Evolutionary conservation across 352 stramenopile genomes (phyloP).

Genomic region (Pythium grandisporangium): DNA sequence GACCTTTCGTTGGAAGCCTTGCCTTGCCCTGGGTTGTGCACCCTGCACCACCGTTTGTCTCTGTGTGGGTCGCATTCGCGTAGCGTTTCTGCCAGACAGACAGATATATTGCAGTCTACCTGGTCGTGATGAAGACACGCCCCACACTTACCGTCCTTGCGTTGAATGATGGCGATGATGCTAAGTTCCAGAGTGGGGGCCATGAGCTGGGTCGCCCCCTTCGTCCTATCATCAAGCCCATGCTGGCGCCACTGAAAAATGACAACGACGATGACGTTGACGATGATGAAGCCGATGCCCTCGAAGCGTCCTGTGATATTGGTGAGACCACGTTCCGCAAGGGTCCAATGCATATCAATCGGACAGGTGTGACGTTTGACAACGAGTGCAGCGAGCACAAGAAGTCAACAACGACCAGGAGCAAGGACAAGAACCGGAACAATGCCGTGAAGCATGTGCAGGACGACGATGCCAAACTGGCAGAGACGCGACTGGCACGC

Average conservation of each 20-base stretch:
- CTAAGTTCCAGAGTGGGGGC: no score
- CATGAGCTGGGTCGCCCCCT: no score
- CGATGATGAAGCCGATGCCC: conserved; percentile 23
- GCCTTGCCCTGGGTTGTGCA: no score
- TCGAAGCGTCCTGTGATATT: conserved; percentile 65
- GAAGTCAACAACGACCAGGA: conserved; percentile 13
- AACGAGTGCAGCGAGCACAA: conserved; percentile 6
- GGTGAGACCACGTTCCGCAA: conserved; percentile 67
- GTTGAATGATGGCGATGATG: no score
- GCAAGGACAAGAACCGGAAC: no score
- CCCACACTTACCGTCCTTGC: no score
- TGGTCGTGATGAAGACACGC: conserved; percentile 15
- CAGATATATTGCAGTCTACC: no score
- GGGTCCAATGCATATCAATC: conserved; percentile 53
- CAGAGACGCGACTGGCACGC: neutral
- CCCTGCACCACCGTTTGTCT: no score
- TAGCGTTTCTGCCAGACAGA: no score
- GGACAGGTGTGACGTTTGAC: conserved; percentile 45
- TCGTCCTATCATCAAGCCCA: conserved; percentile 7
- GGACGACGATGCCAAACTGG: neutral
- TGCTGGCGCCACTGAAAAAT: neutral
- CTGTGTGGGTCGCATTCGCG: no score
- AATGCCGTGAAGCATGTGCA: no score
- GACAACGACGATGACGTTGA: conserved; percentile 15
- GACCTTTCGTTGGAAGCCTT: no score